A percentile compares a stretch with the other conserved stretches of the same genome.
These are phyloP conservation scores for Phytophthora agathidicida DNA, from an alignment of 352 stramenopile genomes.

Conservation along the genomic window DNA sequence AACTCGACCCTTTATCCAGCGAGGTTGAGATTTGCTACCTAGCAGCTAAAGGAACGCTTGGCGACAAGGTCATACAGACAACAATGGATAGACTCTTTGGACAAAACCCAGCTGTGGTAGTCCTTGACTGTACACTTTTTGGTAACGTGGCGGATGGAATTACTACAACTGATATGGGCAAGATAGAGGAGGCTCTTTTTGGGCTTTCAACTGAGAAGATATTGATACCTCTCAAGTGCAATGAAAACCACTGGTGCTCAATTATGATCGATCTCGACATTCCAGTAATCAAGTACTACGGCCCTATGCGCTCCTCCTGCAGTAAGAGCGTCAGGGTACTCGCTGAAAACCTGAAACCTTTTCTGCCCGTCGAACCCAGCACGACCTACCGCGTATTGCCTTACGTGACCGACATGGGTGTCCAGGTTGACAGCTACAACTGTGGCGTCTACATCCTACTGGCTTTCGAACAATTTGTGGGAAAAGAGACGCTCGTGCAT, in stretches of 20 bases:
- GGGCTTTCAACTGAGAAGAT: neutral
- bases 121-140: too few species aligned
- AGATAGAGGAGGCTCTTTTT: neutral
- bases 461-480: neutral
- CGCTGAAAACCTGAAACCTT: neutral
- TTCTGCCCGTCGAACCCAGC: neutral
- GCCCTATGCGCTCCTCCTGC: neutral
- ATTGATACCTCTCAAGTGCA: neutral
- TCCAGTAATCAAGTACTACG: neutral
- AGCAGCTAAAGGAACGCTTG: too few species aligned
- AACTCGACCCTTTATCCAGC: too few species aligned
- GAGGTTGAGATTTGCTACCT: too few species aligned
- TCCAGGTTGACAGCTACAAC: conserved; percentile 1
- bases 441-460: neutral
- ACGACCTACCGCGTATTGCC: neutral
- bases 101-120: too few species aligned
- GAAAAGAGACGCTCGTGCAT: neutral
- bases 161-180: too few species aligned
- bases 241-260: neutral
- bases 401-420: neutral
- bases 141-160: too few species aligned
- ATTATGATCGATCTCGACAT: conserved; percentile 2
- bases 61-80: too few species aligned
- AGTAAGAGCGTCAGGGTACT: neutral
- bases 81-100: too few species aligned